Evolutionary conservation across 805 yeast species (phyloP).

Genomic region (Monosporozyma aquatica): DNA sequence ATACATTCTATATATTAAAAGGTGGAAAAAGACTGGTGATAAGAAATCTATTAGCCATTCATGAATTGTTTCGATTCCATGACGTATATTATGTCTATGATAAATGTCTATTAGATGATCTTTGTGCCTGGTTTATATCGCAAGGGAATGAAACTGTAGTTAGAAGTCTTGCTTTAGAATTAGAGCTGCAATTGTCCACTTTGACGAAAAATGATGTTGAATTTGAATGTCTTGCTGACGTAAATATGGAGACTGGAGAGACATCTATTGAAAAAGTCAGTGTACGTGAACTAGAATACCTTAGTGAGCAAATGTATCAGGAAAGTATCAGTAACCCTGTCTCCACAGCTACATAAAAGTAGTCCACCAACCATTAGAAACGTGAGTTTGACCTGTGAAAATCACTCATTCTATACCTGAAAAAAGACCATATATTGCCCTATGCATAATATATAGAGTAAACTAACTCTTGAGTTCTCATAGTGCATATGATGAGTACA

Average conservation of each 20-base stretch:
- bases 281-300: slow-evolving; percentile 45
- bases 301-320: slow-evolving; percentile 3
- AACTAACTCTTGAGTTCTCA: too few species aligned
- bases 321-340: not conserved
- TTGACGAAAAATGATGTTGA: slow-evolving; percentile 39
- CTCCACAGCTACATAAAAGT: not conserved
- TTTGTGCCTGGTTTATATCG: slow-evolving; percentile 61
- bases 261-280: slow-evolving; percentile 38
- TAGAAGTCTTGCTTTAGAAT: slow-evolving; percentile 57
- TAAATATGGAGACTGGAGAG: slow-evolving; percentile 30
- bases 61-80: slow-evolving; percentile 72
- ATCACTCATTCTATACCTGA: too few species aligned
- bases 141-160: slow-evolving; percentile 50
- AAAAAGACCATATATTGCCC: too few species aligned
- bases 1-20: slow-evolving; percentile 53
- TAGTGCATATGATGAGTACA: too few species aligned
- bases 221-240: slow-evolving; percentile 32
- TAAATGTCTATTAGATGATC: slow-evolving; percentile 65
- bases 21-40: slow-evolving; percentile 64
- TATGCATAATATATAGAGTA: too few species aligned
- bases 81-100: slow-evolving; percentile 81
- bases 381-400: too few species aligned
- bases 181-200: slow-evolving; percentile 34
- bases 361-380: too few species aligned
- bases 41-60: slow-evolving; percentile 46